A percentile compares a stretch with the other conserved stretches of the same genome.
Conservation (phyloP, 441 rosid species). For the Biscutella auriculata region DNA sequence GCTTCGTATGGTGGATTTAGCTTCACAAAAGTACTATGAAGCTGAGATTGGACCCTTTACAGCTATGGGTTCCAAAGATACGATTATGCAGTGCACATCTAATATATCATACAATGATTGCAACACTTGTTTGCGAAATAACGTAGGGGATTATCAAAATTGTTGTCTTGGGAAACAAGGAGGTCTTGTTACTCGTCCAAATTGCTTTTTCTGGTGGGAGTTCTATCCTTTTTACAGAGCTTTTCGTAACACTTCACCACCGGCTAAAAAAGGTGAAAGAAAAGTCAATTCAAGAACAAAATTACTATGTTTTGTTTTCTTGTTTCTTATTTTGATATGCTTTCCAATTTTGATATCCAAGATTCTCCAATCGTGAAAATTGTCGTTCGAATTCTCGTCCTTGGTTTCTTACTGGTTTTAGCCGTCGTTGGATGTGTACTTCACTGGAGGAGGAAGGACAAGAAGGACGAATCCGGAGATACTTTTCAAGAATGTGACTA, state of each 20-base stretch:
- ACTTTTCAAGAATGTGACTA: not conserved
- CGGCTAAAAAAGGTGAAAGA: not conserved
- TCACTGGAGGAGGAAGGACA: not conserved
- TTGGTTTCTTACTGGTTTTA: not conserved
- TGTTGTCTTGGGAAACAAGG: conserved; percentile 20
- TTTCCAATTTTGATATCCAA: not conserved
- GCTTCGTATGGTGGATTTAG: not conserved
- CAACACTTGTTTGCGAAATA: conserved; percentile 4
- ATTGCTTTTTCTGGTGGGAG: conserved; percentile 18
- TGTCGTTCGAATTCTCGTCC: not conserved
- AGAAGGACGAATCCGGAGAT: not conserved
- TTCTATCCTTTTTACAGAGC: conserved; percentile 13
- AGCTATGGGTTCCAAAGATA: not conserved
- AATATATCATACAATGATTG: conserved; percentile 2
- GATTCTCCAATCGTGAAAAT: conserved; percentile 3
- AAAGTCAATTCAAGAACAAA: not conserved
- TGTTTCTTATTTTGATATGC: not conserved
- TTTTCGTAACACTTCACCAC: not conserved
- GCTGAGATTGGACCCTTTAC: not conserved
- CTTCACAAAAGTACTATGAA: conserved; percentile 11
- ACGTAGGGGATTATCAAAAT: not conserved
- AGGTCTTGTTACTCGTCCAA: conserved; percentile 1
- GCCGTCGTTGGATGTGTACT: not conserved
- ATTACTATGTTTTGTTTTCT: not conserved
- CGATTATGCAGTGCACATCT: conserved; percentile 17